Evolutionary conservation across 1,284 basidiomycete species (phyloP), one percentile per base, ranked within the genome.

Genomic region (Ceratobasidium sp.): DNA sequence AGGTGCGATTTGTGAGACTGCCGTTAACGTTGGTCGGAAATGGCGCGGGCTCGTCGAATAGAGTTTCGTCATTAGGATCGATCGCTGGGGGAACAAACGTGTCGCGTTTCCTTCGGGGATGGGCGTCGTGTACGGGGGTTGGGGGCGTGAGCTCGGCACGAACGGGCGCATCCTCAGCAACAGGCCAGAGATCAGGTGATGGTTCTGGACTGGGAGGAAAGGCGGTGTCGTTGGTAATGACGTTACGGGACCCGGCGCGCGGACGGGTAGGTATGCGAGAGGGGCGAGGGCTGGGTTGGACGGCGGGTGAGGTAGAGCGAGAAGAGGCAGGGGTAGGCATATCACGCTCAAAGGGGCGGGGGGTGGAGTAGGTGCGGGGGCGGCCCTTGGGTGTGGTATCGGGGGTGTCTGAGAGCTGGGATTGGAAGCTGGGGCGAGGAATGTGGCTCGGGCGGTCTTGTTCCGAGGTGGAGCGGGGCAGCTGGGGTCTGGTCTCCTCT

Each of bases 151-250:
- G 64, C 46, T 49, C 18, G 1, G 50, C 28, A 1, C 7, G 30
- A 32, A 55, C 58, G n/a, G n/a, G n/a, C n/a, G n/a, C n/a, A n/a
- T n/a, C n/a, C 18, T 62, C 28, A 21, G 30, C 18, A 21, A 67
- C 66, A 18, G 46, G 54, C 70, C 70, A 73, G 18, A 73, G 46
- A 23, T 74, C 73, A 28, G 73, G 70, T 1, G 73, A 73, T 9
- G 61, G 63, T 21, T 74, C 73, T 5, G 73, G 73, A 28, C 62
- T 73, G 2, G 73, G 73, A 8, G 73, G 73, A 30, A 74, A 74
- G 18, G 47, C 35, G 6, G 16, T 23, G 35, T 59, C 35, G 38
- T 21, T 62, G 62, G 43, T 32, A 14, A 30, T 23, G n/a, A 57
- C 32, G 26, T 58, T 23, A 21, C 50, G 71, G 44, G 63, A 69